Evolutionary conservation across 2,329 filamentous ascomycete genomes (phyloP).

Genomic region (Trichoderma pleuroti): DNA sequence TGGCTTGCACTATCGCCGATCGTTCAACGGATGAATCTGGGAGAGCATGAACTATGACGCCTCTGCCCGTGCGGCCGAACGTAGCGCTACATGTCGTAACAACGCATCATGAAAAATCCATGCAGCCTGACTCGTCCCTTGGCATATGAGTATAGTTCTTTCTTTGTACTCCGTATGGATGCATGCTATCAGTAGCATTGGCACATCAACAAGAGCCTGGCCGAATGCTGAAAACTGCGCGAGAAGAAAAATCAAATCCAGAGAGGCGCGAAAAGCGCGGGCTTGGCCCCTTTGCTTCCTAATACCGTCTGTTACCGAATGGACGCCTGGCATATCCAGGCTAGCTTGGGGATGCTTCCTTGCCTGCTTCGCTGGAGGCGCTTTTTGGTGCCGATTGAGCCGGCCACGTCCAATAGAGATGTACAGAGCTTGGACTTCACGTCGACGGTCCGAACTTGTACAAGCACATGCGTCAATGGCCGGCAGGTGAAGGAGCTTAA

Average conservation of each 20-base stretch:
- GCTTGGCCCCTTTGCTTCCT: not conserved
- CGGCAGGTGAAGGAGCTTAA: not conserved
- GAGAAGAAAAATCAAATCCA: not conserved
- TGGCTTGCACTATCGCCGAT: not conserved
- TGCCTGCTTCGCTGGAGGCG: not conserved
- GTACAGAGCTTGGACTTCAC: not conserved
- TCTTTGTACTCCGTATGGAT: not conserved
- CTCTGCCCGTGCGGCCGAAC: not conserved
- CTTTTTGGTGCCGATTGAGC: constrained; percentile 3
- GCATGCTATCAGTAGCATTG: not conserved
- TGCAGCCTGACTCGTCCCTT: not conserved
- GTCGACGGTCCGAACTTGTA: not conserved
- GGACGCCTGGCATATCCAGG: not conserved
- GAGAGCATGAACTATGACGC: not conserved
- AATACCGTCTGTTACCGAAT: not conserved
- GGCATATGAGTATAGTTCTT: not conserved
- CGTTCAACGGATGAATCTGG: not conserved
- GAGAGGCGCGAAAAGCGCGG: constrained; percentile 10
- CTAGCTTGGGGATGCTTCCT: not conserved
- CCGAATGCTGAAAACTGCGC: not conserved
- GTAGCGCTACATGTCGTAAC: not conserved
- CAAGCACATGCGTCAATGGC: constrained; percentile 1
- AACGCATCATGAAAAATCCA: not conserved
- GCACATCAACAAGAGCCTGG: not conserved
- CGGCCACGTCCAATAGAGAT: constrained; percentile 6